A percentile compares a stretch with the other conserved stretches of the same genome.
Evolutionary conservation across 192 early-diverging fungal species (phyloP).

Genomic region (Kappamyces sp.): DNA sequence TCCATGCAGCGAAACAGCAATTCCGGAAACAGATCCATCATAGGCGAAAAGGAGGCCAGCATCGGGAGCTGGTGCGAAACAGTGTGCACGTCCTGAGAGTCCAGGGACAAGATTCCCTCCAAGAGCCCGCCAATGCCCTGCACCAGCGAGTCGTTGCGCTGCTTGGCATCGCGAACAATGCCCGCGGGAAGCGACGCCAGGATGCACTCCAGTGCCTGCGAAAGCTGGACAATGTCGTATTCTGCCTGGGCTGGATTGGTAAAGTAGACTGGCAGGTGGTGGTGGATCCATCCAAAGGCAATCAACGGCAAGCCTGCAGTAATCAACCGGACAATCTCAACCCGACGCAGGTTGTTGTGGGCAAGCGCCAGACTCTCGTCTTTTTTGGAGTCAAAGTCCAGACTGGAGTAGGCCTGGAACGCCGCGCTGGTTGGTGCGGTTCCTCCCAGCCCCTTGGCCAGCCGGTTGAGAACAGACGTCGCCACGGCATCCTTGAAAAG

Average conservation of each 20-base stretch:
- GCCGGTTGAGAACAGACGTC: no score
- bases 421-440: no score
- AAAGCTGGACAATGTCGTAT: not conserved
- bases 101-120: conserved; percentile 13
- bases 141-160: not conserved
- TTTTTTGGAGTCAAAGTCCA: no score
- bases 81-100: conserved; percentile 17
- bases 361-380: no score
- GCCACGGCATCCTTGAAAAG: no score
- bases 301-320: not conserved
- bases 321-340: no score
- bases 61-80: conserved; percentile 20
- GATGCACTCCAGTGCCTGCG: not conserved
- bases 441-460: no score
- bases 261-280: conserved; percentile 8
- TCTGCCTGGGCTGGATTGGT: not conserved
- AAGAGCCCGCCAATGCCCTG: conserved; percentile 16
- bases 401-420: no score
- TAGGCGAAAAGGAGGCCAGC: conserved; percentile 22
- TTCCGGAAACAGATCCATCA: conserved; percentile 12
- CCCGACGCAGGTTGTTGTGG: no score
- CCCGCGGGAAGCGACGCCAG: not conserved
- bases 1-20: conserved; percentile 23
- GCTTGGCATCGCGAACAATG: not conserved
- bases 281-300: conserved; percentile 2